A percentile compares a stretch with the other conserved stretches of the same genome.
Evolutionary conservation across 352 stramenopile genomes (phyloP).

Genomic region (Globisporangium heterothallicum): DNA sequence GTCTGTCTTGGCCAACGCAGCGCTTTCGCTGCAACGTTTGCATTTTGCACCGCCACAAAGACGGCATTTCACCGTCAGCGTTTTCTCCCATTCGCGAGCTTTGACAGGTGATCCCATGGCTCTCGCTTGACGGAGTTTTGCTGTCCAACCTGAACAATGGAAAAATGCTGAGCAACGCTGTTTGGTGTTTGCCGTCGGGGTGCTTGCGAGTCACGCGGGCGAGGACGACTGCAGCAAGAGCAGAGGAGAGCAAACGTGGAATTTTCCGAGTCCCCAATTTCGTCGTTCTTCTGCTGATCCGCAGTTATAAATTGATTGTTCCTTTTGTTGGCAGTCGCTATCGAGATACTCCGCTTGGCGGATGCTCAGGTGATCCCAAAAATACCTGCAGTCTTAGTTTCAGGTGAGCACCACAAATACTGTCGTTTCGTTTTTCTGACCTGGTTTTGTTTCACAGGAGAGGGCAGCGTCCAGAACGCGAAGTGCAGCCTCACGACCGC

Average conservation of each 20-base stretch:
- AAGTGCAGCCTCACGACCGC: no score
- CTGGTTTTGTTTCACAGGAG: no score
- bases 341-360: not conserved
- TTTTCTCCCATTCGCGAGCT: constrained; percentile 78
- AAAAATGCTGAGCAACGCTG: not conserved
- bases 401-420: not conserved
- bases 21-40: constrained; percentile 81
- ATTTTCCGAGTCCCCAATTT: not conserved
- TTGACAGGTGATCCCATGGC: constrained; percentile 69
- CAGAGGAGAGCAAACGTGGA: not conserved
- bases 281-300: not conserved
- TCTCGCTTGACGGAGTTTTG: not conserved
- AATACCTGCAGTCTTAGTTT: constrained; percentile 3
- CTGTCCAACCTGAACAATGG: not conserved
- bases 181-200: not conserved
- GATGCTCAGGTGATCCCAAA: not conserved
- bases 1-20: constrained; percentile 64
- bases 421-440: constrained; percentile 5
- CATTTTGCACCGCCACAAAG: constrained; percentile 84
- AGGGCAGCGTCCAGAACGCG: no score
- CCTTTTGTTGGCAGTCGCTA: not conserved
- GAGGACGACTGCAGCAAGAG: not conserved
- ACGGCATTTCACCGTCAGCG: constrained; percentile 75
- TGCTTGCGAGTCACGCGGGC: not conserved
- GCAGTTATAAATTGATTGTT: not conserved